These are phyloP conservation scores for Hysterangium stoloniferum DNA, from an alignment of 768 basidiomycete species.

Conservation along the genomic window DNA sequence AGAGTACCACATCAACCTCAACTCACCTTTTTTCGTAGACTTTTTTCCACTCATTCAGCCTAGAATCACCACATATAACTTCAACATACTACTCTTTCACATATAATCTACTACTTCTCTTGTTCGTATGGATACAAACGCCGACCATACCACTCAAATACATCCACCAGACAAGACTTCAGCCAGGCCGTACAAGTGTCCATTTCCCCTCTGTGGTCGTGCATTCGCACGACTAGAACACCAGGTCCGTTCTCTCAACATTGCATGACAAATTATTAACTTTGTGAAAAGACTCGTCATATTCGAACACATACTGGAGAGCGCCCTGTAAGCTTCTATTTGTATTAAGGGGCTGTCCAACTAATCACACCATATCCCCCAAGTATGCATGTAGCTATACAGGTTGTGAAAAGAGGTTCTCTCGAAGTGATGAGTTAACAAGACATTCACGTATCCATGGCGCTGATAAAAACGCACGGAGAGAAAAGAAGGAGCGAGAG, in stretches of 20 bases:
- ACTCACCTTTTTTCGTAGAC: neutral
- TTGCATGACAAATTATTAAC: slow-evolving; percentile 2
- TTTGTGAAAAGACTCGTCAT: slow-evolving; percentile 71
- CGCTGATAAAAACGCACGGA: slow-evolving; percentile 50
- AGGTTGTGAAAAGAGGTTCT: slow-evolving; percentile 97
- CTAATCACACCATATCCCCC: neutral
- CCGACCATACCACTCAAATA: slow-evolving; percentile 11
- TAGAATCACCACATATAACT: too few species aligned
- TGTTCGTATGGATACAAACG: slow-evolving; percentile 1
- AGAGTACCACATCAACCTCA: neutral
- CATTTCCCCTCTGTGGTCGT: slow-evolving; percentile 82
- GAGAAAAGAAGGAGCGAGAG: slow-evolving; percentile 73
- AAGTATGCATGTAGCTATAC: slow-evolving; percentile 80
- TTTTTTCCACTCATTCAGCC: neutral
- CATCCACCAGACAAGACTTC: slow-evolving; percentile 31
- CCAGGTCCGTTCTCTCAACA: slow-evolving; percentile 50
- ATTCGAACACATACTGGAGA: slow-evolving; percentile 98
- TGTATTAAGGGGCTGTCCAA: neutral
- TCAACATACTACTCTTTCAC: neutral
- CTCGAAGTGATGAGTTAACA: slow-evolving; percentile 96
- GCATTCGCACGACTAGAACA: slow-evolving; percentile 96
- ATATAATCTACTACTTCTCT: neutral
- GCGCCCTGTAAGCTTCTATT: slow-evolving; percentile 46
- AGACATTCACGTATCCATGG: slow-evolving; percentile 92
- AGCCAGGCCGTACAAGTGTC: slow-evolving; percentile 91